phyloP scores from a whole-genome alignment of 805 yeast species.

The Pichia scutulata region DNA sequence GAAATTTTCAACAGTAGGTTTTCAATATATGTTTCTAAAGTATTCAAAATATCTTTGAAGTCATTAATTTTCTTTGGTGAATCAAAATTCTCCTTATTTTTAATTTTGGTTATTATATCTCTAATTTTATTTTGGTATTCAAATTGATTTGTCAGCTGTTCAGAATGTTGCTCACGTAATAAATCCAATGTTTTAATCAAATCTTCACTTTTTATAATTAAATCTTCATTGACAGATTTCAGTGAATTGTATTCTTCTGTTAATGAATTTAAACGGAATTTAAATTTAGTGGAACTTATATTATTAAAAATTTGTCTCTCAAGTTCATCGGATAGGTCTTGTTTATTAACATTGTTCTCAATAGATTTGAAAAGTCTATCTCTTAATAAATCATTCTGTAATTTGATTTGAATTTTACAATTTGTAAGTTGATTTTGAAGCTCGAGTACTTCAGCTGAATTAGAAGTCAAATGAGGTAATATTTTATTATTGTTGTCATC shows the following conservation, averaged over 20 bases:
- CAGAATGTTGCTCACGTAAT: conserved; percentile 15
- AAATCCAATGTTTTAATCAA: conserved; percentile 11
- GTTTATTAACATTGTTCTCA: conserved; percentile 4
- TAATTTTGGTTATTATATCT: conserved; percentile 15
- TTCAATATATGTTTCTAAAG: background rate
- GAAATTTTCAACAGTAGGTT: background rate
- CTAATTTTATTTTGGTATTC: conserved; percentile 28
- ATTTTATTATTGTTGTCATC: background rate
- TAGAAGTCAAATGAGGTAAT: background rate
- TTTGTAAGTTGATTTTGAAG: conserved; percentile 27
- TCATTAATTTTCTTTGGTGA: conserved; percentile 3
- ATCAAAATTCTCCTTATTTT: background rate
- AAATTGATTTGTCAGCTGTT: conserved; percentile 41
- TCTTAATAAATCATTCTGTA: conserved; percentile 25
- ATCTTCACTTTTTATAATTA: background rate
- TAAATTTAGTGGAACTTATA: conserved; percentile 1
- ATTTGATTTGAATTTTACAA: conserved; percentile 27
- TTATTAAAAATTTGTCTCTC: conserved; percentile 11
- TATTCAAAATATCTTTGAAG: conserved; percentile 2
- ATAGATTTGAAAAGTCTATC: conserved; percentile 13
- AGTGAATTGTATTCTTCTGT: conserved; percentile 1
- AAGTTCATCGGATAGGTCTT: conserved; percentile 12
- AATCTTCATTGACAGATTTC: background rate
- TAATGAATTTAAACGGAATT: background rate
- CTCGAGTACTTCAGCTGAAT: conserved; percentile 17